Conservation (phyloP, 169 alveolate species). For the Neospora caninum region DNA sequence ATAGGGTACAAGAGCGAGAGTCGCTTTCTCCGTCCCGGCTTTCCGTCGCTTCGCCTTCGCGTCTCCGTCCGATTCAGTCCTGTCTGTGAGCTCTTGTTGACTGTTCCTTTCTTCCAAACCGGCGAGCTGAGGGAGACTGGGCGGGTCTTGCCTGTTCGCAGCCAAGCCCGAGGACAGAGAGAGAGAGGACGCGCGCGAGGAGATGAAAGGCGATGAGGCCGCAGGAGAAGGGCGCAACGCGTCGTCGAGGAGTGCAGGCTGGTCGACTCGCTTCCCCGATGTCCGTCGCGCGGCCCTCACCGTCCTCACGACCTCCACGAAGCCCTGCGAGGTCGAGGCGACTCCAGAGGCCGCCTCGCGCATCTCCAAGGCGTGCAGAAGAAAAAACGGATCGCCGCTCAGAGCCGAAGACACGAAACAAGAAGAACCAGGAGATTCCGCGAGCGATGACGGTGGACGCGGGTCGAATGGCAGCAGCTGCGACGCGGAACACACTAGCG, state of each 20-base stretch:
- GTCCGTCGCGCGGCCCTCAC: not conserved
- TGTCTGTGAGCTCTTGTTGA: too few relatives aligned
- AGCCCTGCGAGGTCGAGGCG: not conserved
- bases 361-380: not conserved
- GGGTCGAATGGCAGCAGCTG: too few relatives aligned
- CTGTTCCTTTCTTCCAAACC: not conserved
- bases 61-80: too few relatives aligned
- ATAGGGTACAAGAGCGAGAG: too few relatives aligned
- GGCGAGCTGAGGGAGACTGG: not conserved
- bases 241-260: not conserved
- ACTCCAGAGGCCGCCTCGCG: not conserved
- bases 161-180: too few relatives aligned
- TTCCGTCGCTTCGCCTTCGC: too few relatives aligned
- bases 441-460: too few relatives aligned
- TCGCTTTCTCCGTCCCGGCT: too few relatives aligned
- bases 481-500: not conserved
- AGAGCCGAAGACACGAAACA: not conserved
- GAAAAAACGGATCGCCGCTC: slow-evolving; percentile 9
- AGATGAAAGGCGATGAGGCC: too few relatives aligned
- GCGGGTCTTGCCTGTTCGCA: too few relatives aligned
- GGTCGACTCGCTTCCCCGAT: not conserved
- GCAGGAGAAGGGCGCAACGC: not conserved
- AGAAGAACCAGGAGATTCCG: not conserved
- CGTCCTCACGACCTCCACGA: not conserved
- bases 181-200: too few relatives aligned